Base-by-base conservation (phyloP, 805 yeast species). In the Kuraishia molischiana region DNA sequence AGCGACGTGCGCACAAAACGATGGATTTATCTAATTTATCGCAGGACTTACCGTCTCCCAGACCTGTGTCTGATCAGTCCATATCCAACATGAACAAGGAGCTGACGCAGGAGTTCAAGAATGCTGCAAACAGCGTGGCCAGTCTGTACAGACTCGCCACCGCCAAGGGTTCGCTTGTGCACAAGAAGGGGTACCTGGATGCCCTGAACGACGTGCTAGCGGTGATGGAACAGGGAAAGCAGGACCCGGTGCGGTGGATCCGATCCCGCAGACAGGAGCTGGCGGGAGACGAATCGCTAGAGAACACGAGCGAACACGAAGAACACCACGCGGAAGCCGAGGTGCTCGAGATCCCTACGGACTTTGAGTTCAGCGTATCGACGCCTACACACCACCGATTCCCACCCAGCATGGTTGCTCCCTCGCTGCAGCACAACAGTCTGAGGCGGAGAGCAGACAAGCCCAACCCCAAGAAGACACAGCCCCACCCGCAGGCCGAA, bases 81-180 rank as follows among this genome's bases (percentile, higher is more conserved):
- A 53, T 74, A 1, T 54, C 58, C 20, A 70, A 67, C 21, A 57
- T 78, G 34, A 72, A 67, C 41, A 59, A 56, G 32, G 81, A 79
- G 34, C 61, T 81, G 21, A 67, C 77, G 0, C 56, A 61, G n/a
- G 81, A 79, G 50, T 81, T 80, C 58, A 79, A 76, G 53, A 67
- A 66, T 39, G 87, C 87, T 5, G 87, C 87, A 20, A 71, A 78
- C 39, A 69, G 83, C 5, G 83, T 80, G 20, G 80, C 87, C 13
- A 70, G 79, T 11, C 60, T 81, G 21, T 82, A 81, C 46, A 58
- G 85, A 35, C 54, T 78, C 4, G 72, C 85, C 6, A 76, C 72
- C 43, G 67, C 69, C 35, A 66, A 76, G 35, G 68, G 61, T 32
- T 54, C 69, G 4, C 46, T 75, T 19, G 50, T 70, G 8, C 66